Base-by-base conservation (phyloP, 305 asterid genomes). In the Withania somnifera region DNA sequence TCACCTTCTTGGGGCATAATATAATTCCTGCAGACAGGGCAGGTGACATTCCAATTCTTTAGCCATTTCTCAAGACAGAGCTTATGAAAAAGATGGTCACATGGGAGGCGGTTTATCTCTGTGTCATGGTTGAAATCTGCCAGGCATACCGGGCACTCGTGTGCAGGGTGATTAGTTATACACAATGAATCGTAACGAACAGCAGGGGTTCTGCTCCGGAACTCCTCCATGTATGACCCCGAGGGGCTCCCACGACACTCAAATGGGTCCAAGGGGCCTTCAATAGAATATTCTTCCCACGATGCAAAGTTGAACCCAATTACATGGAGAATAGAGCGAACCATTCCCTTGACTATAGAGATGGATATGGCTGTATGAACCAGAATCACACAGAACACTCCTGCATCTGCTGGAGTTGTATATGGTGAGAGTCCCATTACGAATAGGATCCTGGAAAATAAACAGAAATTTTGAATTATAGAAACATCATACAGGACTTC, bases 1-100 rank as follows among this genome's bases (percentile, higher is more conserved):
- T 91, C 95, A 1, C 8, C 85, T 83, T 90, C 97, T 85, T 85
- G 91, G 82, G 97, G 90, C 84, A 93, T 88, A 92, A 96, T 88
- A 87, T 84, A 53, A 82, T 89, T 88, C 90, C 99, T 89, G 83
- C 99, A 96, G 56, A 96, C 98, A 36, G 99, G 99, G 87, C 99
- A 96, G 1, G 98, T 96, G 40, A 88, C 84, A 87, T 92, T 91
- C 98, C 99, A 96, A 67, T 88, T 90, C 84, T 90, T 93, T 82
- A 96, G 75, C 99, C 99, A 96, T 69, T 89, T 93, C 90, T 94
- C 98, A 1, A 94, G 89, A 89, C 99, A 96, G 15, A 76, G 67
- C 77, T 84, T 90, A 82, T 96, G 99, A 91, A 96, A 96, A 28
- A 94, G 92, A 10, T 96, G 99, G 81, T 95, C 97, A 11, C 99